phyloP scores from a whole-genome alignment of 306 rosid genomes.

The Gillenia trifoliata region DNA sequence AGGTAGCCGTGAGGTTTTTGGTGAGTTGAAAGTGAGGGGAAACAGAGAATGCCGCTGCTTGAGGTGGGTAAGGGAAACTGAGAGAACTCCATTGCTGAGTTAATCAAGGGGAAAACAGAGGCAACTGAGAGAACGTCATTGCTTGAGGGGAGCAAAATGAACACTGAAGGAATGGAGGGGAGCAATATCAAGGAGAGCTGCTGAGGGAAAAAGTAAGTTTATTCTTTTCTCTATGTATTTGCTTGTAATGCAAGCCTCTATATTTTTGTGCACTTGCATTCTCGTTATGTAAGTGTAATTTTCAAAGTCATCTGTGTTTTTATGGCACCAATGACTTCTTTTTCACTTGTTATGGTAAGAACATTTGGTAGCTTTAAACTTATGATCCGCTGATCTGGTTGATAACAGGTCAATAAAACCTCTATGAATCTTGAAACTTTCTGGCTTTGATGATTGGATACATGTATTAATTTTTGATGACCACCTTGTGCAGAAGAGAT shows the following conservation, averaged over 20 bases:
- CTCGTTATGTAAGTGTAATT: not conserved
- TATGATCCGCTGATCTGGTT: not conserved
- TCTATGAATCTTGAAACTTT: not conserved
- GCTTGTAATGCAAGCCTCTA: not conserved
- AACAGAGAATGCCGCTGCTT: constrained; percentile 57
- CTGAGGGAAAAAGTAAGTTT: constrained; percentile 53
- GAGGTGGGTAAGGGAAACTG: constrained; percentile 33
- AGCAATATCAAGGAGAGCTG: constrained; percentile 38
- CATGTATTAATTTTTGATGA: constrained; percentile 8
- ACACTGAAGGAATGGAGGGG: constrained; percentile 30
- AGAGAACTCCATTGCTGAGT: constrained; percentile 50
- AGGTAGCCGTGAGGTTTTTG: constrained; percentile 24
- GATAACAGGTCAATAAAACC: not conserved
- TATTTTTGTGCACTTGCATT: not conserved
- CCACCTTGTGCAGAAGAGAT: constrained; percentile 39
- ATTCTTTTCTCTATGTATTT: not conserved
- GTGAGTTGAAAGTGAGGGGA: constrained; percentile 37
- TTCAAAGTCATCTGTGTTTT: not conserved
- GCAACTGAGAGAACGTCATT: constrained; percentile 59
- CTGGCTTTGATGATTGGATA: not conserved
- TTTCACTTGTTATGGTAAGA: not conserved
- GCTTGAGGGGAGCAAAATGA: constrained; percentile 26
- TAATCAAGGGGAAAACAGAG: constrained; percentile 22
- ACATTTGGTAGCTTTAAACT: not conserved
- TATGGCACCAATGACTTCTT: not conserved